Evolutionary conservation across 1,284 basidiomycete species (phyloP), one percentile per base, ranked within the genome.

Genomic region (Uromyces viciae-fabae): DNA sequence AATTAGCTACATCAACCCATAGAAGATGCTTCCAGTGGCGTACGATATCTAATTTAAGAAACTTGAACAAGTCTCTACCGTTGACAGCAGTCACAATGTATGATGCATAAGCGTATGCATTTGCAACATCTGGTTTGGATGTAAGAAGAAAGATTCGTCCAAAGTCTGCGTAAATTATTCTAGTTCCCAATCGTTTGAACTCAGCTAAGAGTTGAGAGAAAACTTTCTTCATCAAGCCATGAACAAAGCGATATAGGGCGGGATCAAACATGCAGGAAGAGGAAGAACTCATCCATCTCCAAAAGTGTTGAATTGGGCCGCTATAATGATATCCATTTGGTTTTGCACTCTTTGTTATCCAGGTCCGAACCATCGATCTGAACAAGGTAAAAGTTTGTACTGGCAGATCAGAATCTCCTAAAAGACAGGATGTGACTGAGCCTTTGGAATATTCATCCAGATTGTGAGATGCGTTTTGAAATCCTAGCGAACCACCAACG

Each of bases 141-240:
- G 97, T 99, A 3, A 96, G 91, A 36, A 99, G 90, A 82, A 98
- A 89, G 81, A 99, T 91, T 15, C 91, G 90, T 83, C 92, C 92
- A 86, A 98, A 95, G 85, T 98, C 94, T n/a, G 95, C 96, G 83
- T 95, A 95, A 36, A 99, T 91, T 77, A 99, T 92, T 81, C 93
- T 91, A 0, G 95, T 95, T 0, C 97, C 97, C 0, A 99, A 89
- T 17, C 97, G 91, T 85, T 94, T 95, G 88, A 98, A 97, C 86
- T 99, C 97, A 15, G 95, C 95, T 19, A 99, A 89, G 81, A 99
- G 89, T 87, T 99, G 97, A 62, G 98, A 92, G 86, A 99, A 95
- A 0, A 93, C 96, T 88, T 99, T 99, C 82, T 93, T 91, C 97
- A 99, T 99, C 74, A 99, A 89, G 11, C 95, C 93, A 83, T 95